Evolutionary conservation across 2,329 filamentous ascomycete genomes (phyloP), one percentile per base, ranked within the genome.

Genomic region (Sporothrix pseudoabietina): DNA sequence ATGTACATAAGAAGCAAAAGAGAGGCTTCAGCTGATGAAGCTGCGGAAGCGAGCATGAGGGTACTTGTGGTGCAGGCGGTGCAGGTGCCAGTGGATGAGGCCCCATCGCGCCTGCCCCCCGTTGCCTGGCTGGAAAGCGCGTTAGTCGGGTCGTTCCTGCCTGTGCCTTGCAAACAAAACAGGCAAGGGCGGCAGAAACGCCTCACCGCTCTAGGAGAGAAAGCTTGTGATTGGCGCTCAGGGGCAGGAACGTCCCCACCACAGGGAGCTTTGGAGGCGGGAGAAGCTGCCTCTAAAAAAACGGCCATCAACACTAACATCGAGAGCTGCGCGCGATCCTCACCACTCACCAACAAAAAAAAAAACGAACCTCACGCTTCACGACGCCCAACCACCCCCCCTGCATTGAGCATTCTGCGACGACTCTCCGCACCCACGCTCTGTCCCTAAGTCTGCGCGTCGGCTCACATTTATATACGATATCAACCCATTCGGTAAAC

Each of bases 191-290:
- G 75, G 75, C 75, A 76, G 71, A 75, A 75, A 71, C 1, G 16
- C 5, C 57, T 75, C 74, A 76, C 75, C 75, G 75, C 75, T 39
- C 70, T 73, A 19, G 3, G 3, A 32, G 16, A 32, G 14, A 19
- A 22, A 55, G 16, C 44, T 44, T 16, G 69, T 71, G 61, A 74
- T 74, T 75, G 74, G 74, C 22, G 71, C 26, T 41, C 47, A 8
- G 39, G 22, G 59, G 47, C 63, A 69, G 35, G 16, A 22, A 7
- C 1, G 71, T 32, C 63, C 41, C 75, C 73, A 74, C 74, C 41
- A 49, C 39, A 52, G 22, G 22, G 73, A 75, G 74, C 73, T 75
- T 73, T 55, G 72, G 57, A 49, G 69, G 71, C 49, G 49, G 73
- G 61, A 66, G 68, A 71, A 74, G 73, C 73, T 75, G 55, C 66